Base-by-base conservation (phyloP, 768 basidiomycete species). In the Pulveroboletus sp. region DNA sequence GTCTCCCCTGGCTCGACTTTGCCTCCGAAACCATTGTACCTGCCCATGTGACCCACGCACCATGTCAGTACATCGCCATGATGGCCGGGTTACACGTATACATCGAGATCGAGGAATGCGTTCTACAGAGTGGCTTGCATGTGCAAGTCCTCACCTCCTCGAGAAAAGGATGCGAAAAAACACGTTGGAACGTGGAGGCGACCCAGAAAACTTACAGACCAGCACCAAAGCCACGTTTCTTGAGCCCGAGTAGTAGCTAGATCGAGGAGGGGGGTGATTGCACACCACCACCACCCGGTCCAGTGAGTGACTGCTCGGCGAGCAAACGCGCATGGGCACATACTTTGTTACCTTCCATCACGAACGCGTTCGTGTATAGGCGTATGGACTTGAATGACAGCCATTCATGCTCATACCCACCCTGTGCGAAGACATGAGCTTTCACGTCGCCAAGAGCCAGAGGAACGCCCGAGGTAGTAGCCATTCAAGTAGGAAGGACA, bases 11-110 rank as follows among this genome's bases (percentile, higher is more conserved):
- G 67, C 50, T 93, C 89, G 8, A 89, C 82, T 67, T 95, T 95
- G 9, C 92, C 92, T 15, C 89, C 90, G 57, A 93, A 94, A 4
- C 92, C 92, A 54, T 93, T 93, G 60, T 79, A 92, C 59, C 91
- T 92, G 58, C 4, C 5, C 3, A 31, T 21, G 27, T 39, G 26
- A 14, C 4, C 24, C 40, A 39, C 37, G 37, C n/a, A 24, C 14
- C 43, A 6, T 21, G 18, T 55, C 45, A 57, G 39, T 5, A 36
- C 36, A 2, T 27, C 11, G 17, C 5, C 7, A 21, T 10, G 14
- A 31, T 8, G 15, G 12, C 14, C 11, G 26, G 30, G 38, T n/a
- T 17, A 32, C 33, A 15, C 8, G 27, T n/a, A 9, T 14, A 5
- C n/a, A 39, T 21, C 8, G 18, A 38, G 49, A 21, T 18, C 24